Conservation (phyloP, 768 basidiomycete genomes). For the Xerocomus spinulosus region DNA sequence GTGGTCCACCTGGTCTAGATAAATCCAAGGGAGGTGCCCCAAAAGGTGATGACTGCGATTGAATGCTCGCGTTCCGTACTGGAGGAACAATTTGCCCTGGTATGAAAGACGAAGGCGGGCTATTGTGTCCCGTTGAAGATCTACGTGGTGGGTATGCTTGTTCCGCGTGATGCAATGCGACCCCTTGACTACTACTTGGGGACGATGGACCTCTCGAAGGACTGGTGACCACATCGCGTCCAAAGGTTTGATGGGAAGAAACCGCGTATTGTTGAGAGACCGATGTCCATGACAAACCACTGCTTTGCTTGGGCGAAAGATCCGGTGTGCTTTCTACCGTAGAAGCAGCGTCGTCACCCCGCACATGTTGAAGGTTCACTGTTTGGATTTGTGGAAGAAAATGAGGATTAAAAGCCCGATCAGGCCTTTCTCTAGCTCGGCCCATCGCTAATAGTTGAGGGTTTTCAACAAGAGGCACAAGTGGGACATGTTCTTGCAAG, state of each 20-base stretch:
- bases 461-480: constrained; percentile 48
- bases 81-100: constrained; percentile 38
- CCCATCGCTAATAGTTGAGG: constrained; percentile 22
- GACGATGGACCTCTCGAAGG: constrained; percentile 4
- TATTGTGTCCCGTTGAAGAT: constrained; percentile 20
- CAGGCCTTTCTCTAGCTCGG: constrained; percentile 15
- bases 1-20: constrained; percentile 17
- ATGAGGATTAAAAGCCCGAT: constrained; percentile 20
- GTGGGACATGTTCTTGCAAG: constrained; percentile 64
- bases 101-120: constrained; percentile 32
- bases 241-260: constrained; percentile 2
- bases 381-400: constrained; percentile 4
- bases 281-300: constrained; percentile 1
- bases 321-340: background rate
- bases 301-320: constrained; percentile 5
- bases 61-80: constrained; percentile 35
- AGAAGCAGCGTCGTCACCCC: background rate
- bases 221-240: constrained; percentile 1
- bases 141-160: constrained; percentile 19
- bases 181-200: constrained; percentile 10
- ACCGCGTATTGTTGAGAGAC: constrained; percentile 4
- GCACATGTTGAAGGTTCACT: background rate
- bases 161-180: constrained; percentile 17
- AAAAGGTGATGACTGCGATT: constrained; percentile 23
- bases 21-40: constrained; percentile 18